These are phyloP conservation scores for Medicago truncatula DNA, from an alignment of 306 rosid genomes.

Conservation along the genomic window MtrunA17r5.0-ANR NC_053049.1:1335001-1335500, in stretches of 20 bases:
- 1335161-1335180: conserved; percentile 64
- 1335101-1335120: background rate
- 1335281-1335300: background rate
- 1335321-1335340: conserved; percentile 62
- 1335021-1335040: background rate
- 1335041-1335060: background rate
- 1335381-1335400: conserved; percentile 60
- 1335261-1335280: background rate
- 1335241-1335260: background rate
- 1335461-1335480: conserved; percentile 50
- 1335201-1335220: conserved; percentile 41
- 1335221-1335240: background rate
- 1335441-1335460: conserved; percentile 49
- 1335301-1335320: conserved; percentile 30
- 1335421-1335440: conserved; percentile 43
- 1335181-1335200: conserved; percentile 41
- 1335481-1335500: conserved; percentile 40
- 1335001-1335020: background rate
- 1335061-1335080: background rate
- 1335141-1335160: background rate
- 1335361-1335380: conserved; percentile 9
- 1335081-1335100: background rate
- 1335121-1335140: conserved; percentile 54
- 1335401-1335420: conserved; percentile 47
- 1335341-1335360: conserved; percentile 40